Base-by-base conservation (phyloP, 2,329 filamentous ascomycete species). In the Xylariales sp. region DNA sequence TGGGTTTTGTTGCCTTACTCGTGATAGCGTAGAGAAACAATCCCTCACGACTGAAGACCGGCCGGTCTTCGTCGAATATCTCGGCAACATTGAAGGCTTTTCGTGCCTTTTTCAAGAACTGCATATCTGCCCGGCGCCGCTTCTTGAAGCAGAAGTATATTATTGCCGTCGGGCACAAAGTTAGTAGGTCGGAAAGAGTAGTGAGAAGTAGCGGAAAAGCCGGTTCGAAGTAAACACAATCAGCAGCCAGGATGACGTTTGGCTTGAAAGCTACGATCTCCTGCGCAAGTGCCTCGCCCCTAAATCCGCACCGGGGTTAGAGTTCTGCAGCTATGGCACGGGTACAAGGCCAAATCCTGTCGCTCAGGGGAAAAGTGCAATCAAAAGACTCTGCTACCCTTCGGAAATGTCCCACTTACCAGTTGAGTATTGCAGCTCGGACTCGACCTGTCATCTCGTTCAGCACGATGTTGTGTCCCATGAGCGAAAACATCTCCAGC, bases 191-290 rank as follows among this genome's bases (percentile, higher is more conserved):
- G 42, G 76, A 69, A 47, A 97, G 66, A 5, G 91, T 97, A 46
- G 80, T 67, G 55, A 93, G 75, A 32, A 98, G 74, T 23, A 96
- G 70, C 20, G 91, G 90, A 56, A 97, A 97, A 1, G 93, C 88
- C 3, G 91, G 89, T 62, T 97, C 93, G 60, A 95, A 95, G 68
- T 97, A 98, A 33, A 95, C 89, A 63, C 91, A 97, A 61, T 97
- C 93, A 28, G 90, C 91, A 4, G 93, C 93, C n/a, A 97, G 74
- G 40, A 98, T 81, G 39, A 95, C 71, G 52, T 90, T 81, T 14
- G 89, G 88, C 45, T 76, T 76, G 49, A 71, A 69, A 38, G 70
- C 62, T 37, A 70, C 49, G 29, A 83, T 66, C 29, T 66, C 61
- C 29, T 66, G 59, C 25, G 78, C 69, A 31, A 84, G 65, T 37